phyloP scores from a whole-genome alignment of 108 stramenopile genomes.

The Aurantiochytrium sp. region DNA sequence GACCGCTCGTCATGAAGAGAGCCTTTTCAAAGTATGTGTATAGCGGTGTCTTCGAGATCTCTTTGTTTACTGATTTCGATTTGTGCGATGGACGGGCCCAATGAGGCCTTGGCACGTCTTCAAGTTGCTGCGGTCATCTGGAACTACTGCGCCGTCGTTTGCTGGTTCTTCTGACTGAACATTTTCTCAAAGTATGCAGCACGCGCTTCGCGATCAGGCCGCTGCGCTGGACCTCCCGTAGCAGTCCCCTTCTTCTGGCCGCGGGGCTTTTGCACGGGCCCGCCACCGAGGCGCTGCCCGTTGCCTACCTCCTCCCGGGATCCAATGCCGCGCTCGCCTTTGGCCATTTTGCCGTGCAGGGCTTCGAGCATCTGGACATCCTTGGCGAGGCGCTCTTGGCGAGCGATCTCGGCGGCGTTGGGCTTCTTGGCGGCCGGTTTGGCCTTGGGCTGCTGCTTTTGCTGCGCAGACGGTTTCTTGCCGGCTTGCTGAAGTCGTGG shows the following conservation, averaged over 20 bases:
- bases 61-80: no score
- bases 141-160: background rate
- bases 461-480: no score
- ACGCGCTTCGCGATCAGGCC: constrained; percentile 1
- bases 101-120: no score
- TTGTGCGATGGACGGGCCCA: no score
- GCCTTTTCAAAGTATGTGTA: no score
- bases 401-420: background rate
- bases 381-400: background rate
- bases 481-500: background rate
- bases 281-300: background rate
- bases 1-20: no score
- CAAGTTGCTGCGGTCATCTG: no score
- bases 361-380: constrained; percentile 19
- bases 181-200: constrained; percentile 27
- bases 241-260: no score
- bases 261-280: no score
- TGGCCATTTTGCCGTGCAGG: background rate
- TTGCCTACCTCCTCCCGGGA: background rate
- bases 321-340: background rate
- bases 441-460: background rate
- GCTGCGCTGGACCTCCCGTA: background rate
- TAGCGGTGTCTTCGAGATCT: no score
- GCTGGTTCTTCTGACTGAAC: background rate
- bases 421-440: background rate